phyloP scores from a whole-genome alignment of 2,329 filamentous ascomycete genomes.

The Aquanectria penicillioides region DNA sequence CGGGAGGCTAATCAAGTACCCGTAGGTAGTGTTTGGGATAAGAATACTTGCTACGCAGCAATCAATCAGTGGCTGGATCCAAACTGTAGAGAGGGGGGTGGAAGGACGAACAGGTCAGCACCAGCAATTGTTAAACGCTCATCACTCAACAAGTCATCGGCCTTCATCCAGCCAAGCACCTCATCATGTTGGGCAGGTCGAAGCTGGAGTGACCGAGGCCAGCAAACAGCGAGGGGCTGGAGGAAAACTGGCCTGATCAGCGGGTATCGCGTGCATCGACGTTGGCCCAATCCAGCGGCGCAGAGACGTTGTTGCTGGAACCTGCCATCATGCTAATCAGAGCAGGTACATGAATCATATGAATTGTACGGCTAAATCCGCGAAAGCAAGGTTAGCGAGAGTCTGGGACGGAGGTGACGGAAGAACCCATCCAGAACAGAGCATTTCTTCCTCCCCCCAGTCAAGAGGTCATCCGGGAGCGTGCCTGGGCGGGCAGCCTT shows the following conservation, averaged over 20 bases:
- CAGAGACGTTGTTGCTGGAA: too few relatives aligned
- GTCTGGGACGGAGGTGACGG: constrained; percentile 6
- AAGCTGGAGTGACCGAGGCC: not conserved
- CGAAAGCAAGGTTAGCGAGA: not conserved
- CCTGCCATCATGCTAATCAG: not conserved
- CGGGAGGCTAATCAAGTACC: too few relatives aligned
- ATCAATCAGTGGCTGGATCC: not conserved
- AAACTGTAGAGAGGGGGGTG: not conserved
- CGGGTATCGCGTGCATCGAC: not conserved
- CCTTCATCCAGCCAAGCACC: not conserved
- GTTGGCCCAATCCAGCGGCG: not conserved
- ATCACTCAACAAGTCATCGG: constrained; percentile 2
- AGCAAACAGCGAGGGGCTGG: not conserved
- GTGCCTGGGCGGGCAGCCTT: too few relatives aligned
- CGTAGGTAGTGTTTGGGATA: too few relatives aligned
- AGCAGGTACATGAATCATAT: not conserved
- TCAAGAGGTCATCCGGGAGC: constrained; percentile 7
- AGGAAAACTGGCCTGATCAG: constrained; percentile 17
- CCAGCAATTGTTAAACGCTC: not conserved
- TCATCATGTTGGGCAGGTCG: not conserved
- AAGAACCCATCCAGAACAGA: too few relatives aligned
- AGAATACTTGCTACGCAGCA: not conserved
- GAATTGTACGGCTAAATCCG: not conserved
- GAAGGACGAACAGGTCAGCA: not conserved
- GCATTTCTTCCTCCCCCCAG: too few relatives aligned